Conservation (phyloP, 2,329 filamentous ascomycete genomes). For the Sporothrix schenckii region DNA sequence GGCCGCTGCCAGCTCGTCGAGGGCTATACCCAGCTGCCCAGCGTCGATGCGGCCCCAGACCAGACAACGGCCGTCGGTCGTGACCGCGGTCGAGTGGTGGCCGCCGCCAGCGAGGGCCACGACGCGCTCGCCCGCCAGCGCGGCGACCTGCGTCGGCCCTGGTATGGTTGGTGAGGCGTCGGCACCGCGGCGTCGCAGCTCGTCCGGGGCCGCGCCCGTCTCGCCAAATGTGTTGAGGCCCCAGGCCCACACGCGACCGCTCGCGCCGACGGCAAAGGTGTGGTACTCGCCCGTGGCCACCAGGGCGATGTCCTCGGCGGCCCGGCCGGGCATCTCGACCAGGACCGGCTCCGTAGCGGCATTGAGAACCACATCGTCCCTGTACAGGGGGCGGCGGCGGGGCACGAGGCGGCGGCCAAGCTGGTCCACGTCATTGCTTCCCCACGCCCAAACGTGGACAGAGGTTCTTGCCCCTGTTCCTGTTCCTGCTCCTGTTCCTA, state of each 20-base stretch:
- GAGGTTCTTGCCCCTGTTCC: too few relatives aligned
- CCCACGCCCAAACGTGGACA: conserved; percentile 59
- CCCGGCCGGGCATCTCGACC: conserved; percentile 26
- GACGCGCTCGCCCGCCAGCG: conserved; percentile 13
- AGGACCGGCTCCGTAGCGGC: too few relatives aligned
- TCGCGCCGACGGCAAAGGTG: conserved; percentile 63
- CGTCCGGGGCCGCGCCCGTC: conserved; percentile 49
- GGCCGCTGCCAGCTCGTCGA: conserved; percentile 42
- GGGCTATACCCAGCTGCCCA: conserved; percentile 44
- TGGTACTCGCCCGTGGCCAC: conserved; percentile 64
- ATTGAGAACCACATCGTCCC: too few relatives aligned
- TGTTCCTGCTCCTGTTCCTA: too few relatives aligned
- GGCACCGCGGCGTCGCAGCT: not conserved
- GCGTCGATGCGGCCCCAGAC: conserved; percentile 48
- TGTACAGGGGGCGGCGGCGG: not conserved
- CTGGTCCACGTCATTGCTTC: conserved; percentile 38
- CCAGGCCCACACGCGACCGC: conserved; percentile 66
- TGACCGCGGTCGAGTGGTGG: conserved; percentile 60
- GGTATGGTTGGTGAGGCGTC: too few relatives aligned
- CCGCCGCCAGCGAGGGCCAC: conserved; percentile 57
- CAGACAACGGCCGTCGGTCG: conserved; percentile 43
- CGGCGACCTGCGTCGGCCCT: conserved; percentile 21
- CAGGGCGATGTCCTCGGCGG: conserved; percentile 15
- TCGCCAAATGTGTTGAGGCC: conserved; percentile 68
- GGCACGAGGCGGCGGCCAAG: not conserved